phyloP scores from a whole-genome alignment of 176 grass and related monocot genomes.

The Dactylis glomerata region DNA sequence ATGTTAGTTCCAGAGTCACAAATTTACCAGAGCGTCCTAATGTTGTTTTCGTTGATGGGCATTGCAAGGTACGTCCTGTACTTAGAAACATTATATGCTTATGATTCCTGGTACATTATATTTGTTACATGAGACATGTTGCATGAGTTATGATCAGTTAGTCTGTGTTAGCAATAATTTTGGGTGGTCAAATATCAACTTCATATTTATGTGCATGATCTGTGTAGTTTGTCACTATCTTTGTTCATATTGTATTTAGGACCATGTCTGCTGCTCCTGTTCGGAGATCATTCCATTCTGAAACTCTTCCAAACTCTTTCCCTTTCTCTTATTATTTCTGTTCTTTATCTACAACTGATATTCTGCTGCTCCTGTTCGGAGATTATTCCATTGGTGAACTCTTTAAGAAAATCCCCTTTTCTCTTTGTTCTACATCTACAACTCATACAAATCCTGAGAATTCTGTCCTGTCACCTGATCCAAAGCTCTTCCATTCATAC shows the following conservation, averaged over 20 bases:
- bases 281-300: not conserved
- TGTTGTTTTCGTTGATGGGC: slow-evolving; percentile 89
- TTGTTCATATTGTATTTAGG: not conserved
- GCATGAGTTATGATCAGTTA: slow-evolving; percentile 2
- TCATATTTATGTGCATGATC: not conserved
- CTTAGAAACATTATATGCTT: not conserved
- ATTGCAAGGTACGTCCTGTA: slow-evolving; percentile 79
- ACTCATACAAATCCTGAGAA: not conserved
- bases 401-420: not conserved
- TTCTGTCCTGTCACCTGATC: not conserved
- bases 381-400: not conserved
- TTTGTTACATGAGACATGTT: slow-evolving; percentile 1
- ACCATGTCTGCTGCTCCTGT: not conserved
- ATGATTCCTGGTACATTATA: slow-evolving; percentile 13
- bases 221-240: not conserved
- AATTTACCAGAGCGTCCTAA: slow-evolving; percentile 61
- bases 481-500: not conserved
- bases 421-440: not conserved
- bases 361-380: not conserved
- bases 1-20: slow-evolving; percentile 87
- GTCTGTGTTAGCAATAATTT: not conserved
- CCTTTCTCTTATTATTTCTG: not conserved
- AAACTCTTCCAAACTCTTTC: not conserved
- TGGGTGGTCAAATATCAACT: not conserved
- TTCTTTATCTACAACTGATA: not conserved